Percentiles rank a stretch among this genome's conserved stretches.
Conservation (phyloP, 1,139 yeast genomes). For the Pichia sp. region DNA sequence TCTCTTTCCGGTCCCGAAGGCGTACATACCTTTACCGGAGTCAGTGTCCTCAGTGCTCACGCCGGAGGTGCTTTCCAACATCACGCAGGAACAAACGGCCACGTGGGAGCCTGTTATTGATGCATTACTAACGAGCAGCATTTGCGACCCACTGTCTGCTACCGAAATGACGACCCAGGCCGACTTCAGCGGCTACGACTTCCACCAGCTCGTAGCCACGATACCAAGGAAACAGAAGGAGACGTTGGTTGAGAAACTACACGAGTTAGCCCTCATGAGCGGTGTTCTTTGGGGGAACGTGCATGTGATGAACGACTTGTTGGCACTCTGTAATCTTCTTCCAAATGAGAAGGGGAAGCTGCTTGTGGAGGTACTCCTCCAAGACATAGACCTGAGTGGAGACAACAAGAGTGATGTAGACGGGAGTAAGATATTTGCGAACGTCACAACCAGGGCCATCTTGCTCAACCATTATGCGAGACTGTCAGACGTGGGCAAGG, state of each 20-base stretch:
- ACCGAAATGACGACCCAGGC: constrained; percentile 26
- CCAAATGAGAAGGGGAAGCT: constrained; percentile 11
- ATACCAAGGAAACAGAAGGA: constrained; percentile 42
- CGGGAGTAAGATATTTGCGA: constrained; percentile 30
- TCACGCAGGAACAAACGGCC: constrained; percentile 41
- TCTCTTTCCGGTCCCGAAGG: constrained; percentile 26
- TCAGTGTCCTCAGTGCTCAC: constrained; percentile 44
- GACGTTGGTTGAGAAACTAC: constrained; percentile 36
- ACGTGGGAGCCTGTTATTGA: constrained; percentile 55
- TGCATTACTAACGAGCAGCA: constrained; percentile 33
- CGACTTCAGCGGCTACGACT: constrained; percentile 37
- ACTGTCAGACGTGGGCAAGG: constrained; percentile 36
- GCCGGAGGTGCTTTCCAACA: constrained; percentile 40
- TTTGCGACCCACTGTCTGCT: constrained; percentile 8
- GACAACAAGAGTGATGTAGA: neutral
- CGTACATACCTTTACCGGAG: constrained; percentile 38
- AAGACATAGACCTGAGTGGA: constrained; percentile 19
- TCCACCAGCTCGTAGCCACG: constrained; percentile 39
- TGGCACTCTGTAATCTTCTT: constrained; percentile 17
- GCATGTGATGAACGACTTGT: constrained; percentile 40
- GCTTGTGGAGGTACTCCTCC: constrained; percentile 30
- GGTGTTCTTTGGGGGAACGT: constrained; percentile 32
- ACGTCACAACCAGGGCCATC: constrained; percentile 40
- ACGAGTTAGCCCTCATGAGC: constrained; percentile 32
- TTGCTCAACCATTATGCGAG: constrained; percentile 35